phyloP scores from a whole-genome alignment of 1,284 basidiomycete genomes.

The Naganishia albida region DNA sequence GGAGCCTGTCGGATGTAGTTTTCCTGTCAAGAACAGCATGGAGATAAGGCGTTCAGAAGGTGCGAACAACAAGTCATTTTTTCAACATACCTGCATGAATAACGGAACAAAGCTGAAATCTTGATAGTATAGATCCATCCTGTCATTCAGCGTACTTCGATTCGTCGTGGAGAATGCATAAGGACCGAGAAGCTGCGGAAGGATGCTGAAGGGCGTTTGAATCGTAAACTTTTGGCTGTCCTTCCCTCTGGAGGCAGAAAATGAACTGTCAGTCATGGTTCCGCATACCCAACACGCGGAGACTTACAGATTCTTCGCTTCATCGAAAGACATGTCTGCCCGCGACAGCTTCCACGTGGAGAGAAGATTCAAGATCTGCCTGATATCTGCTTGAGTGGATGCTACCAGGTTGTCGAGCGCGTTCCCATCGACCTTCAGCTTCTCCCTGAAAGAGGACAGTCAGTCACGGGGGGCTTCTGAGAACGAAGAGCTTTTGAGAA shows the following conservation, averaged over 20 bases:
- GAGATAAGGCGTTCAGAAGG: neutral
- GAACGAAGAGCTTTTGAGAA: neutral
- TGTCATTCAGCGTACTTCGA: constrained; percentile 80
- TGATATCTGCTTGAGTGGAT: constrained; percentile 90
- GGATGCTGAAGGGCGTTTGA: constrained; percentile 86
- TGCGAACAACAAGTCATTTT: neutral
- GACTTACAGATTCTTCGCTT: constrained; percentile 78
- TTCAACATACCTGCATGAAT: constrained; percentile 77
- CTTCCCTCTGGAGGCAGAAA: constrained; percentile 64
- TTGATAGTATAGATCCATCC: constrained; percentile 95
- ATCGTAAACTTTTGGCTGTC: constrained; percentile 90
- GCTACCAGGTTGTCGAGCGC: constrained; percentile 89
- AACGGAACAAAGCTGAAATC: constrained; percentile 91
- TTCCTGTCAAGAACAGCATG: constrained; percentile 60
- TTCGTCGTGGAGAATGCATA: constrained; percentile 83
- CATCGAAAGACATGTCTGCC: constrained; percentile 80
- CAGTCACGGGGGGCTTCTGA: neutral
- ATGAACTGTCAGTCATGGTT: neutral
- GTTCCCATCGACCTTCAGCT: constrained; percentile 83
- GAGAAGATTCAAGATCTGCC: constrained; percentile 95
- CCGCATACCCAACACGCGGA: neutral
- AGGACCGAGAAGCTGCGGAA: constrained; percentile 80
- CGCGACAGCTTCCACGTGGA: constrained; percentile 89
- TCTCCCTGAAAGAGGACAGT: constrained; percentile 64
- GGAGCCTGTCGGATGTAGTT: constrained; percentile 87